Evolutionary conservation across 139 green algal genomes (phyloP).

Genomic region (Astrephomene gubernaculifera): DNA sequence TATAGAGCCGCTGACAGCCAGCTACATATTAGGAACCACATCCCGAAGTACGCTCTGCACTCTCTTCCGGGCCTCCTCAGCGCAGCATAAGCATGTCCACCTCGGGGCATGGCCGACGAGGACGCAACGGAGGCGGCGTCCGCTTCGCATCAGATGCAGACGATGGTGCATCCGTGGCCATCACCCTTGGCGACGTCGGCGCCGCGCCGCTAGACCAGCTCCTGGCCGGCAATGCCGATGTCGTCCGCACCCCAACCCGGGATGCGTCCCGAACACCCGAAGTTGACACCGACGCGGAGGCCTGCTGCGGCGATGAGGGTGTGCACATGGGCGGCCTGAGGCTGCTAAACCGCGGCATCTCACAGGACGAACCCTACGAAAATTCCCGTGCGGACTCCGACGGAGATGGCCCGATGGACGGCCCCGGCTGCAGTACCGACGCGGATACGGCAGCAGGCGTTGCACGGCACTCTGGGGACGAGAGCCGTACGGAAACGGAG

Average conservation of each 20-base stretch:
- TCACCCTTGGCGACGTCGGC: slow-evolving; percentile 4
- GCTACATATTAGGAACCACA: too few relatives aligned
- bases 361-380: not conserved
- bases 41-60: too few relatives aligned
- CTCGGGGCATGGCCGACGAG: not conserved
- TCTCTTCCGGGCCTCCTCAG: too few relatives aligned
- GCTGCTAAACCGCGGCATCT: not conserved
- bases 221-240: not conserved
- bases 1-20: too few relatives aligned
- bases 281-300: not conserved
- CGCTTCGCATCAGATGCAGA: slow-evolving; percentile 4
- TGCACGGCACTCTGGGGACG: not conserved
- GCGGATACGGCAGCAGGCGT: not conserved
- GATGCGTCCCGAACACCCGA: not conserved
- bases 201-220: not conserved
- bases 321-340: slow-evolving; percentile 20
- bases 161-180: not conserved
- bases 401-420: slow-evolving; percentile 4
- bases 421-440: slow-evolving; percentile 1
- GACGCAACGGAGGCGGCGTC: not conserved
- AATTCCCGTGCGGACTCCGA: slow-evolving; percentile 5
- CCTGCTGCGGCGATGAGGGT: not conserved
- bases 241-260: not conserved
- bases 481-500: too few relatives aligned
- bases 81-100: too few relatives aligned